Conservation (phyloP, 1,139 yeast species). For the Geotrichum armillariae region DNA sequence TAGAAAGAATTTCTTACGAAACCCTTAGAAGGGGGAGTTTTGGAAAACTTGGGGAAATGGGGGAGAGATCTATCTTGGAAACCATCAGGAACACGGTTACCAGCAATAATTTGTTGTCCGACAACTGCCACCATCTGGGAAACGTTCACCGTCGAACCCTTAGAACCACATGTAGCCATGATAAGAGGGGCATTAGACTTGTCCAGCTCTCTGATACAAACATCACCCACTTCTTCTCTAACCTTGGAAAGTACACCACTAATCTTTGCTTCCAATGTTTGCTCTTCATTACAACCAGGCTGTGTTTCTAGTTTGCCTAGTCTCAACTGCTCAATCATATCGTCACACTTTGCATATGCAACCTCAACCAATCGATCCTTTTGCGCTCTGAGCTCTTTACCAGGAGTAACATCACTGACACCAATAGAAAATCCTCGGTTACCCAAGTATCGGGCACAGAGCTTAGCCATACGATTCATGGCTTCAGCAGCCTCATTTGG, state of each 20-base stretch:
- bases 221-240: conserved; percentile 98
- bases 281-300: conserved; percentile 99
- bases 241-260: conserved; percentile 96
- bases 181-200: conserved; percentile 92
- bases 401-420: conserved; percentile 96
- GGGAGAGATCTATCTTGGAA: conserved; percentile 98
- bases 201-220: conserved; percentile 89
- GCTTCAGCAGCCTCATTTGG: conserved; percentile 93
- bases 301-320: conserved; percentile 94
- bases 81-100: conserved; percentile 99
- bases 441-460: conserved; percentile 93
- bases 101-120: conserved; percentile 98
- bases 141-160: conserved; percentile 96
- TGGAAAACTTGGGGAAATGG: conserved; percentile 93
- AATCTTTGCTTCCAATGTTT: conserved; percentile 94
- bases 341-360: conserved; percentile 92
- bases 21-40: conserved; percentile 97
- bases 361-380: conserved; percentile 89
- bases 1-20: conserved; percentile 95
- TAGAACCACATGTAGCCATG: conserved; percentile 99
- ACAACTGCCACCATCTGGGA: conserved; percentile 99
- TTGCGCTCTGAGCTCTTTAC: conserved; percentile 66
- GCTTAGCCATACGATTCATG: conserved; percentile 98
- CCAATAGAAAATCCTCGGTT: conserved; percentile 97
- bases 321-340: conserved; percentile 74